Conservation (phyloP, 2,329 filamentous ascomycete genomes). For the Penicillium sp. region DNA sequence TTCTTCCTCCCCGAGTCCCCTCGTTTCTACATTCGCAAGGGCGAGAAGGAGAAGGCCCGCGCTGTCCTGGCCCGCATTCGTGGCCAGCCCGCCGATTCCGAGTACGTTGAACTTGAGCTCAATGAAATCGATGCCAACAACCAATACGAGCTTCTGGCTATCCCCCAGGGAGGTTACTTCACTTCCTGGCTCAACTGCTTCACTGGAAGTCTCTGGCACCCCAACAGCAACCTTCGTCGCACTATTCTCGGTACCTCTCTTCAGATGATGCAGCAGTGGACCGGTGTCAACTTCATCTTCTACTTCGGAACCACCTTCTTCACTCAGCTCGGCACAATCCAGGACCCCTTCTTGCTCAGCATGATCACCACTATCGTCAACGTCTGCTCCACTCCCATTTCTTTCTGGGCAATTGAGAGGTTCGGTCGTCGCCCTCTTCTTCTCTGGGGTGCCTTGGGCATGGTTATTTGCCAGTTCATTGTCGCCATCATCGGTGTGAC, state of each 20-base stretch:
- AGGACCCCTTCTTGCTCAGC: slow-evolving; percentile 78
- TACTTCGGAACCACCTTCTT: slow-evolving; percentile 87
- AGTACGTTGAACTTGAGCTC: slow-evolving; percentile 76
- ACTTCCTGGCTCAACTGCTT: slow-evolving; percentile 69
- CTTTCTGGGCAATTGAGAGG: slow-evolving; percentile 82
- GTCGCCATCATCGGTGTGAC: slow-evolving; percentile 75
- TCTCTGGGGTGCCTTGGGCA: slow-evolving; percentile 75
- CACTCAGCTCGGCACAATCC: slow-evolving; percentile 72
- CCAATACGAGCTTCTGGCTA: slow-evolving; percentile 74
- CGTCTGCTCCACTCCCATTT: slow-evolving; percentile 79
- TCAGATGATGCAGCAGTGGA: slow-evolving; percentile 81
- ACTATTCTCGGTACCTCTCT: slow-evolving; percentile 72
- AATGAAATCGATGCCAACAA: slow-evolving; percentile 87
- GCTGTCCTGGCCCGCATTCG: slow-evolving; percentile 67
- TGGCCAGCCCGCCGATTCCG: slow-evolving; percentile 71
- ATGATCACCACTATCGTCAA: slow-evolving; percentile 88
- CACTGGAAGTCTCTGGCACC: slow-evolving; percentile 55
- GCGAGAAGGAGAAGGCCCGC: slow-evolving; percentile 66
- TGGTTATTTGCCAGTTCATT: slow-evolving; percentile 85
- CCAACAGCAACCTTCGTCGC: slow-evolving; percentile 62
- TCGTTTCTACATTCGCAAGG: slow-evolving; percentile 81
- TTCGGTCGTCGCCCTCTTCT: slow-evolving; percentile 80
- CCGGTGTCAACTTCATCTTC: slow-evolving; percentile 92
- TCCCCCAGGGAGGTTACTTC: slow-evolving; percentile 66
- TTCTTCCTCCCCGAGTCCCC: slow-evolving; percentile 81